Percentiles rank a stretch among this genome's conserved stretches.
Conservation (phyloP, 371 early-diverging fungal genomes). For the Mortierella sp. region DNA sequence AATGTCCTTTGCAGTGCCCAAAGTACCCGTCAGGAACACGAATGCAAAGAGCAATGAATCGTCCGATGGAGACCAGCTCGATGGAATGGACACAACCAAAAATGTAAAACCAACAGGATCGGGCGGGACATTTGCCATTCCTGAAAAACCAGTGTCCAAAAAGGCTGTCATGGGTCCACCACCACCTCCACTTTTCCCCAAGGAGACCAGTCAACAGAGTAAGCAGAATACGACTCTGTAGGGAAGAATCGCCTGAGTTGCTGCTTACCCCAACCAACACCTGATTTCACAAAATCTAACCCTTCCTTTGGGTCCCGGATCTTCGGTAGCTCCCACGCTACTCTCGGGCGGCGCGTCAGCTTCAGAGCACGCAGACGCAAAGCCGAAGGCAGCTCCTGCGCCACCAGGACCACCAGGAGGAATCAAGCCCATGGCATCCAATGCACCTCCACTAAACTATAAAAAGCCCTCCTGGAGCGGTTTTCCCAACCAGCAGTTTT, state of each 20-base stretch:
- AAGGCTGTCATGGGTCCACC: constrained; percentile 27
- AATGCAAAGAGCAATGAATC: too few relatives aligned
- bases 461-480: constrained; percentile 66
- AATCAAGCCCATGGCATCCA: background rate
- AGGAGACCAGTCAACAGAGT: background rate
- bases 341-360: too few relatives aligned
- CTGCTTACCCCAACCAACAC: too few relatives aligned
- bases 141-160: constrained; percentile 16
- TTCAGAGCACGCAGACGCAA: background rate
- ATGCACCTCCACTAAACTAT: constrained; percentile 61
- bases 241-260: too few relatives aligned
- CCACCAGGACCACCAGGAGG: background rate
- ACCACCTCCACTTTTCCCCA: constrained; percentile 40
- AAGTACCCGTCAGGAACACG: constrained; percentile 18
- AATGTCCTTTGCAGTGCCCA: constrained; percentile 42
- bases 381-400: background rate
- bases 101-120: too few relatives aligned
- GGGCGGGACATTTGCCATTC: constrained; percentile 24
- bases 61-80: too few relatives aligned
- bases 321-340: too few relatives aligned
- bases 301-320: too few relatives aligned
- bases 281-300: too few relatives aligned
- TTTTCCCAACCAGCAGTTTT: constrained; percentile 56
- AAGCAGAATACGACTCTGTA: too few relatives aligned
- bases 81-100: too few relatives aligned